phyloP scores from a whole-genome alignment of 306 rosid species.

The Dalbergia oliveri region DNA sequence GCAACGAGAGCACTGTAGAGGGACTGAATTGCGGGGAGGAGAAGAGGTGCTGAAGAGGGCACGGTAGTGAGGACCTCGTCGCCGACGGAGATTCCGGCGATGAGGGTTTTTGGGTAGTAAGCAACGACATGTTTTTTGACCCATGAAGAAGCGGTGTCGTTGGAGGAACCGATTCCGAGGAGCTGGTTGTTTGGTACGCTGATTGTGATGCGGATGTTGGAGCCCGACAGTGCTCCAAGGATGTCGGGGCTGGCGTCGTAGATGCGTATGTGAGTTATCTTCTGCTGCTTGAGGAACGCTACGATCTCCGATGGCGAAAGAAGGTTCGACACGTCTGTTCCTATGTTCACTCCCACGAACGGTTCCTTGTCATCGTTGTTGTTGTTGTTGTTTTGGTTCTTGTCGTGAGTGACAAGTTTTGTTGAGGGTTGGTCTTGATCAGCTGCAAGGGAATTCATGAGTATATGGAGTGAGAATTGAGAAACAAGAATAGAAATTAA shows the following conservation, averaged over 20 bases:
- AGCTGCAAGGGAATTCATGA: conserved; percentile 46
- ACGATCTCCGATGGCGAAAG: conserved; percentile 62
- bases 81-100: conserved; percentile 75
- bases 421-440: background rate
- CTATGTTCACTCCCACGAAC: conserved; percentile 82
- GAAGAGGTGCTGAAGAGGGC: conserved; percentile 71
- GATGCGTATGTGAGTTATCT: conserved; percentile 72
- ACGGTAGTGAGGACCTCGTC: conserved; percentile 84
- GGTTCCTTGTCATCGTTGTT: conserved; percentile 55
- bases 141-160: conserved; percentile 81
- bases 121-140: conserved; percentile 72
- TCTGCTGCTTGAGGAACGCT: conserved; percentile 66
- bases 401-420: no score
- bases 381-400: background rate
- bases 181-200: conserved; percentile 93
- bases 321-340: conserved; percentile 78
- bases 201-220: conserved; percentile 71
- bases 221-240: conserved; percentile 65
- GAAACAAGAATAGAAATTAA: background rate
- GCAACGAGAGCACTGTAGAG: conserved; percentile 77
- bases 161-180: conserved; percentile 83
- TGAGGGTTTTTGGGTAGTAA: conserved; percentile 69
- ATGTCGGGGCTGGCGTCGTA: conserved; percentile 83
- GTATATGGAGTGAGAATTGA: background rate
- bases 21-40: conserved; percentile 73